Conservation (phyloP, 805 yeast genomes). For the Cyberlindnera bimundalis region DNA sequence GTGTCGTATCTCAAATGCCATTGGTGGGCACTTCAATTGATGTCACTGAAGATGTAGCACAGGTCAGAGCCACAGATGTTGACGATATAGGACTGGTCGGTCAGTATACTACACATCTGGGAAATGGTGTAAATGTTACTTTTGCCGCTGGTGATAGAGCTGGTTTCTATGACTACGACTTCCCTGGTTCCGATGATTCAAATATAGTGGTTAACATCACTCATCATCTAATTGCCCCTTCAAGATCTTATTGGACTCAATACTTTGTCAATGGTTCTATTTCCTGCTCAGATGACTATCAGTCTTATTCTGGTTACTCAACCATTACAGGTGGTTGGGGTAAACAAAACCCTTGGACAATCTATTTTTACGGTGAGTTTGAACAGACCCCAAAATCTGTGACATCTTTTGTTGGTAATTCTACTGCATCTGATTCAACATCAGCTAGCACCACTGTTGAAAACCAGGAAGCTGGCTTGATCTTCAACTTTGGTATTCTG, state of each 20-base stretch:
- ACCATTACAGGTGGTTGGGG: conserved; percentile 35
- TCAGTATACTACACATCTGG: conserved; percentile 25
- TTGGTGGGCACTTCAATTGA: conserved; percentile 20
- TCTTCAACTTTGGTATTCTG: conserved; percentile 23
- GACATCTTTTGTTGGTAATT: conserved; percentile 15
- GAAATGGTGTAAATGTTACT: conserved; percentile 26
- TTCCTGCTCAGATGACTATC: conserved; percentile 14
- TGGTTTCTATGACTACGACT: conserved; percentile 29
- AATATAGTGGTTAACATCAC: conserved; percentile 30
- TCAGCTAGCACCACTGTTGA: conserved; percentile 3
- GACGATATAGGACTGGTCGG: conserved; percentile 29
- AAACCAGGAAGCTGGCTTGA: conserved; percentile 27
- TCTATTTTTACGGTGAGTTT: conserved; percentile 32
- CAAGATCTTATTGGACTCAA: conserved; percentile 34
- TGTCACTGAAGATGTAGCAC: neutral
- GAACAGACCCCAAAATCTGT: conserved; percentile 19
- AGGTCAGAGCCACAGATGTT: neutral
- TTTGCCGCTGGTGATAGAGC: conserved; percentile 30
- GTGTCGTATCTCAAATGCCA: conserved; percentile 34
- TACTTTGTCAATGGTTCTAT: conserved; percentile 29
- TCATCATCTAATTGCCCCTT: conserved; percentile 29
- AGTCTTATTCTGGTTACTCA: conserved; percentile 27
- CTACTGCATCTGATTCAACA: neutral
- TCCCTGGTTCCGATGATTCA: conserved; percentile 16
- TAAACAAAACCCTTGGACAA: conserved; percentile 28